Evolutionary conservation across 106 monocot genomes (phyloP).

Genomic region (Narthecium ossifragum): DNA sequence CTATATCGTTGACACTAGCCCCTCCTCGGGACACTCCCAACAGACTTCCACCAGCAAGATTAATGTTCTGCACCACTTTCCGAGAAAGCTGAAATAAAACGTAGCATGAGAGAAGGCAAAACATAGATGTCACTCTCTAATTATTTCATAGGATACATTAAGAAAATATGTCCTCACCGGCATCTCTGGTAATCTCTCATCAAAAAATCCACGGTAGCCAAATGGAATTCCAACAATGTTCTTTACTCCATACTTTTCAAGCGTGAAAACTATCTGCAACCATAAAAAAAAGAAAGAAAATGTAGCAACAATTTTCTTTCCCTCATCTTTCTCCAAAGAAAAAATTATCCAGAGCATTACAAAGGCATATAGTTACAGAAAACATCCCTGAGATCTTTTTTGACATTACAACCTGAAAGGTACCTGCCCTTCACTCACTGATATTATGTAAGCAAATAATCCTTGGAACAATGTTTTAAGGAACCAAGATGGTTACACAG

Average conservation of each 20-base stretch:
- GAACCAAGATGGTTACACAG: too few relatives aligned
- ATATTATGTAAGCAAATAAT: too few relatives aligned
- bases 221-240: slow-evolving; percentile 74
- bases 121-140: too few relatives aligned
- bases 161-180: slow-evolving; percentile 25
- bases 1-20: slow-evolving; percentile 31
- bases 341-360: too few relatives aligned
- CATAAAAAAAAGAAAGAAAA: slow-evolving; percentile 4
- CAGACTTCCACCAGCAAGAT: slow-evolving; percentile 54
- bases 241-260: slow-evolving; percentile 71
- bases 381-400: too few relatives aligned
- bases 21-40: slow-evolving; percentile 65
- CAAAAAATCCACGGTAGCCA: slow-evolving; percentile 76
- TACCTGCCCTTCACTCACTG: too few relatives aligned
- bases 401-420: too few relatives aligned
- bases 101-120: not conserved
- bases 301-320: too few relatives aligned
- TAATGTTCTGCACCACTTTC: slow-evolving; percentile 43
- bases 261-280: slow-evolving; percentile 71
- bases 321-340: not conserved
- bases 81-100: slow-evolving; percentile 32
- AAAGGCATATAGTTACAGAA: too few relatives aligned
- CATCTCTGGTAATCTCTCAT: slow-evolving; percentile 42
- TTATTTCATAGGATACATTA: not conserved
- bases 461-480: too few relatives aligned